phyloP scores from a whole-genome alignment of 202 grass and related monocot species.

The Panicum hallii region DNA sequence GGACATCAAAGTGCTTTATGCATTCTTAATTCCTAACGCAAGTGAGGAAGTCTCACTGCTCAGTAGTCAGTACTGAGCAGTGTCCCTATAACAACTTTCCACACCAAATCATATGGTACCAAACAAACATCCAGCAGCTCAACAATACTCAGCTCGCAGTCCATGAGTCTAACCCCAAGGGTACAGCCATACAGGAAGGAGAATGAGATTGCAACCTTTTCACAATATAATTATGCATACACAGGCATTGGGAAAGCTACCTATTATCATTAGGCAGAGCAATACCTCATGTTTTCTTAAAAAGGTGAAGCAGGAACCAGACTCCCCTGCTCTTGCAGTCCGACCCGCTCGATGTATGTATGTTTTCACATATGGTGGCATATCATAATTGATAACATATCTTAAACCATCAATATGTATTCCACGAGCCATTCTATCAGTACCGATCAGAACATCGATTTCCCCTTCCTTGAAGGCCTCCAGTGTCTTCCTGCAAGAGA shows the following conservation, averaged over 20 bases:
- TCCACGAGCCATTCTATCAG: conserved; percentile 96
- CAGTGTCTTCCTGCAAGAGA: conserved; percentile 73
- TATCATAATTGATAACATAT: conserved; percentile 95
- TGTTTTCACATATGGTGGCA: conserved; percentile 89
- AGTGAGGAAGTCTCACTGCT: neutral
- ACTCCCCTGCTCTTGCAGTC: conserved; percentile 81
- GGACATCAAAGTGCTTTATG: neutral
- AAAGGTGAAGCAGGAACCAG: conserved; percentile 94
- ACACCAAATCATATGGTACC: neutral
- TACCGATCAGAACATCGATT: conserved; percentile 85
- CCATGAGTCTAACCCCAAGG: conserved; percentile 7
- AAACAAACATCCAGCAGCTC: conserved; percentile 13
- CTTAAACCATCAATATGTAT: conserved; percentile 91
- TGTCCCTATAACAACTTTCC: neutral
- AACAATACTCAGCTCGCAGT: neutral
- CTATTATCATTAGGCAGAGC: neutral
- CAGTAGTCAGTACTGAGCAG: neutral
- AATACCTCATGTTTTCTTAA: conserved; percentile 91
- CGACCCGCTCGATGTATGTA: conserved; percentile 92
- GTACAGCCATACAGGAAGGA: neutral
- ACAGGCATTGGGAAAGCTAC: conserved; percentile 34
- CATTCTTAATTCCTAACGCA: neutral
- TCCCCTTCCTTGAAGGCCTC: conserved; percentile 83
- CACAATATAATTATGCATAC: conserved; percentile 12
- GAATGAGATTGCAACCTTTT: conserved; percentile 15